Base-by-base conservation (phyloP, 371 early-diverging fungal species). In the Syncephalis fuscata region DNA sequence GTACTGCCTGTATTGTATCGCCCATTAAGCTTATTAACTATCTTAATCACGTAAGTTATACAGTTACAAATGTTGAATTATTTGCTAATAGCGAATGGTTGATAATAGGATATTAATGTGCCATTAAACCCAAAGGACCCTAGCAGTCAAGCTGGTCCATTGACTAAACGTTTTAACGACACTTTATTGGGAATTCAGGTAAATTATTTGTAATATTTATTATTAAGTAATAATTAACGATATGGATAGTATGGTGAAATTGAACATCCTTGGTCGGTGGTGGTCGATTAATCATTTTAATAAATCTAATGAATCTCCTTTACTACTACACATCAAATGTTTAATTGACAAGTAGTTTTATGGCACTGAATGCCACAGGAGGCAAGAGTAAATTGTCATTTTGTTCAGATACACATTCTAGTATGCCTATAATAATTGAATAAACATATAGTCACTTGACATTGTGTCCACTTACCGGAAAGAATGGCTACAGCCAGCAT, bases 1-100 rank as follows among this genome's bases (percentile, higher is more conserved):
- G 97, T 51, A 96, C 97, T 15, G 97, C 97, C 21, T 87, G 88
- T 64, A 89, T 96, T 49, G 92, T 96, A 19, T 78, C 75, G 57
- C 93, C 94, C 23, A 83, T 96, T 70, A 86, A 88, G 66, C 67
- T 64, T 44, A 84, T 94, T 50, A 63, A 69, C 46, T 93, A 85
- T 59, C 51, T 71, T 37, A 76, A 68, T 39, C 63, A 68, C 39
- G 62, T 54, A 50, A 45, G 46, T 25, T 14, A 21, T 16, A 24
- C 43, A 8, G 5, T n/a, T n/a, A n/a, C n/a, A n/a, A n/a, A n/a
- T n/a, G n/a, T n/a, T n/a, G n/a, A n/a, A n/a, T n/a, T n/a, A n/a
- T n/a, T n/a, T n/a, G n/a, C n/a, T n/a, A n/a, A n/a, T n/a, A n/a
- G n/a, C n/a, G n/a, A n/a, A n/a, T n/a, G n/a, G n/a, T n/a, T n/a